Evolutionary conservation across 441 rosid genomes (phyloP).

Genomic region (Euphorbia corollata): DNA sequence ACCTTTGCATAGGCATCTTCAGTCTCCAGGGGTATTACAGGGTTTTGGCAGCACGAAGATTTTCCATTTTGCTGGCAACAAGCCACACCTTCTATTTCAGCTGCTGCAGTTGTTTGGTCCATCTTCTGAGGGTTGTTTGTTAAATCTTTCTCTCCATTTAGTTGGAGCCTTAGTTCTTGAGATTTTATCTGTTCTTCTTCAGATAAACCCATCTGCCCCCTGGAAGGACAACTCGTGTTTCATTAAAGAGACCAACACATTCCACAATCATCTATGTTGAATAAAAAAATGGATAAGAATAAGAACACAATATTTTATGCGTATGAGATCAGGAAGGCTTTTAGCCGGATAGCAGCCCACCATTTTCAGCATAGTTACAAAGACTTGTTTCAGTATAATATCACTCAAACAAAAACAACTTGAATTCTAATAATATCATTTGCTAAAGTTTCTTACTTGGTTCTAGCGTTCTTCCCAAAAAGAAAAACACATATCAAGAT

Average conservation of each 20-base stretch:
- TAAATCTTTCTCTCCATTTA: constrained; percentile 31
- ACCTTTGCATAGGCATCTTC: constrained; percentile 31
- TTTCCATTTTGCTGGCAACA: constrained; percentile 67
- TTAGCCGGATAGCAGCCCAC: no score
- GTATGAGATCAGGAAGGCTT: no score
- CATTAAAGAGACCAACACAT: neutral
- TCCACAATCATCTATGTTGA: neutral
- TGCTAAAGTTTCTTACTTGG: neutral
- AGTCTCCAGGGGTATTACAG: constrained; percentile 23
- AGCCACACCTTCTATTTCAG: constrained; percentile 32
- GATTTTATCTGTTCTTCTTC: constrained; percentile 68
- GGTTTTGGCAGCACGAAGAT: constrained; percentile 45
- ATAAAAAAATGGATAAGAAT: neutral
- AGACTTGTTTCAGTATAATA: no score
- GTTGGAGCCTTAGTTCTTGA: constrained; percentile 51
- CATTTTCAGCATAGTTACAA: no score
- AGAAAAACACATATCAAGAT: no score
- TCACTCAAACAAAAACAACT: neutral
- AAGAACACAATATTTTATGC: neutral
- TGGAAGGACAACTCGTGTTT: constrained; percentile 25
- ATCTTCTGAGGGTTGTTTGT: constrained; percentile 25
- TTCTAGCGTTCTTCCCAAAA: neutral
- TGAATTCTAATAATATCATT: neutral
- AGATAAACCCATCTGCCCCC: constrained; percentile 93
- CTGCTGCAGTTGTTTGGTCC: constrained; percentile 20